Evolutionary conservation across 2,329 filamentous ascomycete genomes (phyloP).

Genomic region (Sporothrix brasiliensis): DNA sequence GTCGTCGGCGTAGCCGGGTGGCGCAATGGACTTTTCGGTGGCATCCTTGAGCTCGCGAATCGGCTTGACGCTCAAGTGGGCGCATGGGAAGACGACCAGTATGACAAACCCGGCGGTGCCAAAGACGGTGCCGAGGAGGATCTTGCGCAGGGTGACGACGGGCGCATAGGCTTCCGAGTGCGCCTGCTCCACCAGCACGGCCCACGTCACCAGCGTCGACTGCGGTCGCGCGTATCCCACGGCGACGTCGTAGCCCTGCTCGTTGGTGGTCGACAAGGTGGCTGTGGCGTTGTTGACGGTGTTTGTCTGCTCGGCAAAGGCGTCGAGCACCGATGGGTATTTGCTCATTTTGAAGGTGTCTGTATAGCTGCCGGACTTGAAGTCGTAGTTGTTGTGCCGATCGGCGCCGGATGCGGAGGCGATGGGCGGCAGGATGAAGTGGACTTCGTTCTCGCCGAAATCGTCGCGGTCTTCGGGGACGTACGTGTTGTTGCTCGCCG

Average conservation of each 20-base stretch:
- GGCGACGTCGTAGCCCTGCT: conserved; percentile 69
- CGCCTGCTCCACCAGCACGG: conserved; percentile 76
- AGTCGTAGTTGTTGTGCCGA: conserved; percentile 54
- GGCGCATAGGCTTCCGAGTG: conserved; percentile 74
- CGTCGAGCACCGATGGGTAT: conserved; percentile 66
- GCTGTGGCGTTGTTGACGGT: conserved; percentile 69
- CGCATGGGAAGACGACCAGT: conserved; percentile 73
- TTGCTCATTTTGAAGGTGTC: conserved; percentile 59
- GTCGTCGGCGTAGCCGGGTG: conserved; percentile 62
- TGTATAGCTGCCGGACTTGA: conserved; percentile 48
- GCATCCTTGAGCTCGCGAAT: conserved; percentile 76
- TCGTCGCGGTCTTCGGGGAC: conserved; percentile 43
- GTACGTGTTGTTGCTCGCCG: conserved; percentile 54
- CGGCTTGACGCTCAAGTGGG: conserved; percentile 78
- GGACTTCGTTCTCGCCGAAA: conserved; percentile 53
- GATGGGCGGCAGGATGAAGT: conserved; percentile 64
- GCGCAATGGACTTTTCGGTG: conserved; percentile 71
- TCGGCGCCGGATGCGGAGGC: conserved; percentile 44
- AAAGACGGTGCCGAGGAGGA: conserved; percentile 83
- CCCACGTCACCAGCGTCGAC: conserved; percentile 75
- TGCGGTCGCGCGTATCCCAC: conserved; percentile 77
- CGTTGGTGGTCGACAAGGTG: conserved; percentile 70
- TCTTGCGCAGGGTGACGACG: conserved; percentile 73
- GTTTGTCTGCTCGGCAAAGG: conserved; percentile 56
- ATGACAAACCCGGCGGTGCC: conserved; percentile 75